Base-by-base conservation (phyloP, 495 filamentous ascomycete species). In the Tricharina praecox region DNA sequence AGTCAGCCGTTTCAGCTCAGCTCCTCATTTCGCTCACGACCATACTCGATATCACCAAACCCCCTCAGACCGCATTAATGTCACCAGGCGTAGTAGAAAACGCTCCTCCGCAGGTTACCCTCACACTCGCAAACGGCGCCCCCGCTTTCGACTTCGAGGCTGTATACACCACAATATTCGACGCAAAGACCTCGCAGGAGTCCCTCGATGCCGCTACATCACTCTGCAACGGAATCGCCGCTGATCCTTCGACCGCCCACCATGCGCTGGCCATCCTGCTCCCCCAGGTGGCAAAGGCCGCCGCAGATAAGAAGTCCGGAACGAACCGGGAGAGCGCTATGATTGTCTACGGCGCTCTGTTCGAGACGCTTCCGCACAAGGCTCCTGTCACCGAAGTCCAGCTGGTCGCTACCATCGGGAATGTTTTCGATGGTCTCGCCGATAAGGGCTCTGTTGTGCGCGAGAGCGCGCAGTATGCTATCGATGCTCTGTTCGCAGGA, bases 291-390 rank as follows among this genome's bases (percentile, higher is more conserved):
- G 81, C 80, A 64, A 94, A 93, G 68, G 85, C 81, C 40, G 85
- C 92, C 8, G 64, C 72, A 49, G 86, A 97, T 67, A 97, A 95
- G 76, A 97, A 97, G 70, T 86, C 79, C 67, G 81, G 81, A 4
- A 69, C 77, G 46, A 75, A 73, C 53, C 74, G 92, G 48, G 90
- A 96, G 65, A 85, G 90, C 60, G 82, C 88, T 41, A 92, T 96
- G 77, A 86, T 93, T 58, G 79, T 93, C 44, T 73, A 95, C 36
- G 92, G 90, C 44, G 90, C 90, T 45, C 61, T 99, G 13, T 86
- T 94, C 56, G 90, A 99, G 67, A 77, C 77, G 15, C 81, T 95
- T 62, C 83, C 86, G 19, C 70, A 72, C 9, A 74, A 76, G 40
- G 81, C 88, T 53, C 79, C 75, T 16, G 64, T 85, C 45, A 85